Base-by-base conservation (phyloP, 192 early-diverging fungal genomes). In the Coemansia sp. region DNA sequence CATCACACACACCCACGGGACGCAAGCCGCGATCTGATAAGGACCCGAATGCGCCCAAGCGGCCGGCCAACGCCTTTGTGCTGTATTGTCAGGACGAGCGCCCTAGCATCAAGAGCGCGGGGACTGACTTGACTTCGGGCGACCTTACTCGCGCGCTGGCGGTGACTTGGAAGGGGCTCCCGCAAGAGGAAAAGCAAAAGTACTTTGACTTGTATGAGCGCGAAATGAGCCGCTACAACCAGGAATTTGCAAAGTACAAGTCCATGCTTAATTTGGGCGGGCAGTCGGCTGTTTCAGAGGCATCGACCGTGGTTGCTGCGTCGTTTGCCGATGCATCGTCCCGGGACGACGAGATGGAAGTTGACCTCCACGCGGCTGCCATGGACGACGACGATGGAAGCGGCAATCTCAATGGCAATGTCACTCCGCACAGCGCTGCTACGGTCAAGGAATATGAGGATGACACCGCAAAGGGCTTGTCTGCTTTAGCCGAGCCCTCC, bases 11-110 rank as follows among this genome's bases (percentile, higher is more conserved):
- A 12, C 8, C 33, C 37, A 33, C 56, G 6, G 20, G 58, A 14
- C 64, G 74, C 16, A 68, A 69, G 45, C 41, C 74, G 23, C 66
- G 69, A 33, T 59, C 66, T 21, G 73, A 75, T 5, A 80, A 77
- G 66, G 83, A 84, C 62, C 83, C 83, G 0, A 73, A 69, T 35
- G 78, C 78, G 8, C 83, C 83, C 9, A 73, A 72, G 56, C 74
- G 78, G 11, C 83, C 83, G 12, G 77, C 78, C 8, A 84, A 84
- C 36, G 83, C 83, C 0, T 84, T 80, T 65, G 78, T 84, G 18
- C 61, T 79, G 20, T 84, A 76, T 61, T 80, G 83, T 50, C 77
- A 84, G 68, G 70, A 66, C 35, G 77, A 77, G 68, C 72, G 78
- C 14, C 73, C 78, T 12, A 69, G 65, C 31, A 72, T 81, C 50